Base-by-base conservation (phyloP, 495 filamentous ascomycete genomes). In the Chaetomium cochliodes region DNA sequence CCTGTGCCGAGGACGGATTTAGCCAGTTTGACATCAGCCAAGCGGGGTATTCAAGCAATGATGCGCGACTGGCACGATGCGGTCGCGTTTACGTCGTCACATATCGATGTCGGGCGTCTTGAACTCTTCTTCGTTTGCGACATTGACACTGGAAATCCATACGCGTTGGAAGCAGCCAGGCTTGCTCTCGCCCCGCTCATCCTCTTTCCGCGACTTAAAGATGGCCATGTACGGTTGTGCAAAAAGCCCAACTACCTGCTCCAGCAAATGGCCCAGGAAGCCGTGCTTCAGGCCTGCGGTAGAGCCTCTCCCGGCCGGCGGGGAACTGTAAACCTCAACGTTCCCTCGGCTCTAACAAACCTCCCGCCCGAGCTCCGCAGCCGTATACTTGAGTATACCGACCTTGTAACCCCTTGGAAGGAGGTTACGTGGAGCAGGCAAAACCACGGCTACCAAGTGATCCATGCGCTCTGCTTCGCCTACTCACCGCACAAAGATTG, bases 371-470 rank as follows among this genome's bases (percentile, higher is more conserved):
- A 66, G 41, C 25, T 62, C 11, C 56, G 58, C 16, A 5, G 46
- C 28, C 39, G 20, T 18, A 66, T 66, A 8, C 56, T 66, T n/a
- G 51, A 39, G 12, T 62, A 61, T 20, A 66, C 57, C 51, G 58
- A 66, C 28, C 18, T 66, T 22, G 28, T 49, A 28, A 62, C 56
- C 54, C 54, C 54, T 2, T 42, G 54, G 54, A 42, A 25, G 20
- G 54, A 57, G 22, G 33, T 57, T 15, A 30, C 49, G 23, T 66
- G 58, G 58, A 61, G 51, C 22, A 23, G 54, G 16, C 33, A 37
- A 26, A 13, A 9, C 28, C 6, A 7, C 25, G 9, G 30, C 41
- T 57, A 57, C 20, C 53, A 50, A 25, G 11, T 58, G 6, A 1
- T 13, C 7, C 42, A 26, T 2, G 3, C 53, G 30, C 39, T 16